Evolutionary conservation across 2,329 filamentous ascomycete species (phyloP), one percentile per base, ranked within the genome.

Genomic region (Albophoma yamanashiensis): DNA sequence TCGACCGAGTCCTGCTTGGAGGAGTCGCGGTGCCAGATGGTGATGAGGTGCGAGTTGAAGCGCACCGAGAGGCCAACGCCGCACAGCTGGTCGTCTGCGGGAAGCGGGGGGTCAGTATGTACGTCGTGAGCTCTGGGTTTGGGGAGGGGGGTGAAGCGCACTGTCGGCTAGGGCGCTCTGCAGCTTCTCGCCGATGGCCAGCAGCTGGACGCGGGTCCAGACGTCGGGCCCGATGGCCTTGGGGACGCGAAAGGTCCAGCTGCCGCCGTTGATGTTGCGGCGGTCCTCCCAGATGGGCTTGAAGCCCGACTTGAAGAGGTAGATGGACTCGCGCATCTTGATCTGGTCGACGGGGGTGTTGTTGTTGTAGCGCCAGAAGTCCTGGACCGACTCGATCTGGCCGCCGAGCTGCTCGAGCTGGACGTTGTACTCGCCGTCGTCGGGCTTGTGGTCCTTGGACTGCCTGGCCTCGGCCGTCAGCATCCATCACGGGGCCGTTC

Each of bases 21-120:
- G 27, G 87, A 87, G 69, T 96, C 89, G 63, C 94, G 90, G 76
- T 96, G 94, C 93, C 93, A 97, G 69, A 97, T 84, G 67, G 89
- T 89, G 71, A 97, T 88, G 66, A 96, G 84, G 71, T 93, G 87
- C 38, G 87, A 89, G 76, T 92, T 96, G 81, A 94, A 95, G 68
- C 92, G 88, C 61, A 93, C 89, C 1, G 89, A 92, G 64, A 94
- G 86, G 50, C 89, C 91, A 55, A 97, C 87, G 57, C 93, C 93
- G 71, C 92, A 94, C 67, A 97, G 89, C 71, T 96, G 91, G 71
- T 91, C 89, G 62, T 85, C 90, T 91, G 68, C 61, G 42, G 8
- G 42, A 1, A 34, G 31, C 25, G n/a, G n/a, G n/a, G n/a, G n/a
- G 53, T 56, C 55, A 47, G 57, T 38, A n/a, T 17, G 43, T 55